phyloP scores from a whole-genome alignment of 768 basidiomycete genomes.

The Mycena alexandri region DNA sequence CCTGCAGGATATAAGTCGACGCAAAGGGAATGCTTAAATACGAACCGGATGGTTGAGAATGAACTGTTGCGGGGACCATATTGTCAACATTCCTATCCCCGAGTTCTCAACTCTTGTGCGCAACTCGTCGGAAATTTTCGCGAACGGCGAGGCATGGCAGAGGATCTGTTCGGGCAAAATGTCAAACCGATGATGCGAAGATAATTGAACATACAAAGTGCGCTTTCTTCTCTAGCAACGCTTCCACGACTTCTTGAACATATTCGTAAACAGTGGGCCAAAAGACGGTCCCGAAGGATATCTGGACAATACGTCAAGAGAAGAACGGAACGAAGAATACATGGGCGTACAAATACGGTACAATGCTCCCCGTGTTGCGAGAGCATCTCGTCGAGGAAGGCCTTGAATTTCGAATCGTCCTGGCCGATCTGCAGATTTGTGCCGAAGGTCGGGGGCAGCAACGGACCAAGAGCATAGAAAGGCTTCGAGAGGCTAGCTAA shows the following conservation, averaged over 20 bases:
- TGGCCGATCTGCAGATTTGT: not conserved
- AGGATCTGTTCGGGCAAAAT: too few species aligned
- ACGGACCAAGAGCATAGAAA: slow-evolving; percentile 15
- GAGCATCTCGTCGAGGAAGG: slow-evolving; percentile 12
- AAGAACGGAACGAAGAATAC: too few species aligned
- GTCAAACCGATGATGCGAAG: not conserved
- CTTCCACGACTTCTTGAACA: slow-evolving; percentile 14
- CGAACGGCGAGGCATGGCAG: slow-evolving; percentile 24
- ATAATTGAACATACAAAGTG: slow-evolving; percentile 14
- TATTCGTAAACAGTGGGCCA: slow-evolving; percentile 14
- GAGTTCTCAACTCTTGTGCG: not conserved
- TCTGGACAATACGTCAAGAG: not conserved
- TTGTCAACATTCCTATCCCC: slow-evolving; percentile 1
- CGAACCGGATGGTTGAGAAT: slow-evolving; percentile 22
- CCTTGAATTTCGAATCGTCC: not conserved
- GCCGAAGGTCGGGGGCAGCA: slow-evolving; percentile 3
- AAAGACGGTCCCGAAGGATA: slow-evolving; percentile 23
- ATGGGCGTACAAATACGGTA: slow-evolving; percentile 11
- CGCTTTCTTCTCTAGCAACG: slow-evolving; percentile 9
- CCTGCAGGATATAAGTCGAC: not conserved
- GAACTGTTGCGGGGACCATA: slow-evolving; percentile 16
- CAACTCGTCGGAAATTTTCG: slow-evolving; percentile 14
- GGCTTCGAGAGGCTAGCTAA: not conserved
- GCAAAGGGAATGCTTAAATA: not conserved
- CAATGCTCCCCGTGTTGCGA: slow-evolving; percentile 1